Evolutionary conservation across 2,329 filamentous ascomycete species (phyloP), one percentile per base, ranked within the genome.

Genomic region (Venturia pyrina): DNA sequence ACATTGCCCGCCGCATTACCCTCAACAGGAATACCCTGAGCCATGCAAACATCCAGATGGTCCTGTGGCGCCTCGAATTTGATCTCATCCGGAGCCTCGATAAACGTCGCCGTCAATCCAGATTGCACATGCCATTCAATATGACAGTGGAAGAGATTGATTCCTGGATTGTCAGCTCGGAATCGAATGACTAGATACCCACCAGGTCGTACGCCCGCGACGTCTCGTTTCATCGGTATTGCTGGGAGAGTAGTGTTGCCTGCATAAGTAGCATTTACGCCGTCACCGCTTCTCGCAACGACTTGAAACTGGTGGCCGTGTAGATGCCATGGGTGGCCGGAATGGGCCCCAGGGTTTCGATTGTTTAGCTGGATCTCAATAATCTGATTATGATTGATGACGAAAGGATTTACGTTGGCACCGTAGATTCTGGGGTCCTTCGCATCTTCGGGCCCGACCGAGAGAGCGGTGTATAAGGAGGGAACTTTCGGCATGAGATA

Each of bases 1-100:
- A 83, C 87, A 71, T 92, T 91, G 0, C 82, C 91, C 0, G 89
- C 91, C 0, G 90, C 91, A 71, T 95, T 95, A 4, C 91, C 91
- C 3, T 72, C 70, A 0, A 77, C 82, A 0, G 84, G 80, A 0
- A 85, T 75, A 8, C 78, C 76, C 0, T 73, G 78, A 0, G 79
- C 82, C 6, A 77, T 76, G 72, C 90, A 93, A 3, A 77, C 83
- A 8, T 83, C 82, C 48, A 81, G 76, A 70, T 89, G 86, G 67
- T 87, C 81, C 37, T 80, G 72, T 0, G 90, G 89, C 28, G 95
- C 83, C 0, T 75, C 78, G 67, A 83, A 75, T 71, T 92, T 89
- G 0, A 95, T 72, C 21, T 85, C 81, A 0, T 80, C 72, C 0
- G 81, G 81, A 1, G 77, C 76, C 69, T 84, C 82, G 65, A 85